Percentiles rank a stretch among this genome's conserved stretches.
These are phyloP conservation scores for Neoascochyta sp. DNA, from an alignment of 2,329 filamentous ascomycete species.

Conservation along the genomic window DNA sequence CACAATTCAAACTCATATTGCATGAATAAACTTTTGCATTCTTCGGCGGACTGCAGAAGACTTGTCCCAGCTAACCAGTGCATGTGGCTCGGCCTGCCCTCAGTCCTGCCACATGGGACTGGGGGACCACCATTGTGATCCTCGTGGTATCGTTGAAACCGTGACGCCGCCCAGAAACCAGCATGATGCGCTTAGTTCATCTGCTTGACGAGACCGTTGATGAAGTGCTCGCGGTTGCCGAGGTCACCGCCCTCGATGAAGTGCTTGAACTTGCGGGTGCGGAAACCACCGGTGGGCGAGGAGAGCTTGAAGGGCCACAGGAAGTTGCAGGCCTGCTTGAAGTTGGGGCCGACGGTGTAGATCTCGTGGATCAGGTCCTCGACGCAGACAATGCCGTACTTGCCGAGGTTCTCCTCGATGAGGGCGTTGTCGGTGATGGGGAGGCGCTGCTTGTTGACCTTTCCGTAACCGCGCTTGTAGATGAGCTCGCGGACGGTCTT, in stretches of 20 bases:
- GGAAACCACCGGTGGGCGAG: conserved; percentile 98
- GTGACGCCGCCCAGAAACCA: conserved; percentile 26
- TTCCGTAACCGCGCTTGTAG: conserved; percentile 98
- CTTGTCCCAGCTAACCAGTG: conserved; percentile 29
- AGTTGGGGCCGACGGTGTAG: conserved; percentile 96
- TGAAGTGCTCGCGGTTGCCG: conserved; percentile 97
- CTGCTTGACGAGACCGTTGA: conserved; percentile 93
- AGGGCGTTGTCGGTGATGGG: conserved; percentile 96
- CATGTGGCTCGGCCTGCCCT: conserved; percentile 31
- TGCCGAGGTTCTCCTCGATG: conserved; percentile 93
- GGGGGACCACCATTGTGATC: conserved; percentile 19
- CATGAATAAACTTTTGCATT: conserved; percentile 21
- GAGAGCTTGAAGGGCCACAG: conserved; percentile 99
- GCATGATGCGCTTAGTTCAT: conserved; percentile 73
- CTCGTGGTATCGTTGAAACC: conserved; percentile 30
- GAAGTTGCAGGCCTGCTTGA: conserved; percentile 99
- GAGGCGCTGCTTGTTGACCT: conserved; percentile 98
- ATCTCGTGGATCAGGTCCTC: conserved; percentile 99
- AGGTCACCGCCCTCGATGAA: conserved; percentile 98
- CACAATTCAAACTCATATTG: too few species aligned
- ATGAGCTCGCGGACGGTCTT: conserved; percentile 98
- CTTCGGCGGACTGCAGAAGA: conserved; percentile 21
- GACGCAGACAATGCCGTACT: conserved; percentile 93
- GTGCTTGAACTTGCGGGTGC: conserved; percentile 96
- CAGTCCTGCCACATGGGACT: conserved; percentile 16